Base-by-base conservation (phyloP, 768 basidiomycete species). In the Cystofilobasidium capitatum region DNA sequence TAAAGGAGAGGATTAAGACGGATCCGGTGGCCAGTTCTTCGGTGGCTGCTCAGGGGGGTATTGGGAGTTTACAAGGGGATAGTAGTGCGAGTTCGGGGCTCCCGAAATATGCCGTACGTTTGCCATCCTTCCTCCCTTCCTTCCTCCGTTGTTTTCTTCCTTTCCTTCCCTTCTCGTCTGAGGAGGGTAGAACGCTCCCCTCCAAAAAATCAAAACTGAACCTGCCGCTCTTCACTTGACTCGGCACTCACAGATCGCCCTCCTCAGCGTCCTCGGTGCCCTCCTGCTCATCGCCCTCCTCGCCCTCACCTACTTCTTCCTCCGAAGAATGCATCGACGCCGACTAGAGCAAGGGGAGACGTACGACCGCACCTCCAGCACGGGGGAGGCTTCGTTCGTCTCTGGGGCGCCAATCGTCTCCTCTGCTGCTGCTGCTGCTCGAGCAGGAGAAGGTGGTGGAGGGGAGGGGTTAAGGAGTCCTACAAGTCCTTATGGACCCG, bases 201-300 rank as follows among this genome's bases (percentile, higher is more conserved):
- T n/a, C n/a, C n/a, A n/a, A n/a, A n/a, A n/a, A n/a, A n/a, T n/a
- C n/a, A n/a, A 42, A 22, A 29, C n/a, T 29, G 16, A 20, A 3
- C 14, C 26, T 62, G 14, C 17, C 22, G 16, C 10, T 13, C 26
- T 14, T 31, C 12, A 9, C 35, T 14, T 22, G 7, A 1, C 29
- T 35, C 12, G 9, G 6, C 37, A 31, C 20, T 31, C 51, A 14
- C 55, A 69, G 68, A 65, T 57, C 39, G 68, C 63, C 9, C 68
- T 69, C 22, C 57, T 69, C 37, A 47, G 44, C n/a, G 62, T 69
- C 24, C 63, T 69, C 17, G 68, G 68, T 35, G 68, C 58, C 10
- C 45, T 64, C 22, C 57, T 69, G 24, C 49, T 64, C 33, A 63
- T 69, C 58, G 35, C 62, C 14, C 2, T 40, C 22, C 68, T 69